These are phyloP conservation scores for Eragrostis nindensis DNA, from an alignment of 176 grass and related monocot genomes.

Conservation along the genomic window DNA sequence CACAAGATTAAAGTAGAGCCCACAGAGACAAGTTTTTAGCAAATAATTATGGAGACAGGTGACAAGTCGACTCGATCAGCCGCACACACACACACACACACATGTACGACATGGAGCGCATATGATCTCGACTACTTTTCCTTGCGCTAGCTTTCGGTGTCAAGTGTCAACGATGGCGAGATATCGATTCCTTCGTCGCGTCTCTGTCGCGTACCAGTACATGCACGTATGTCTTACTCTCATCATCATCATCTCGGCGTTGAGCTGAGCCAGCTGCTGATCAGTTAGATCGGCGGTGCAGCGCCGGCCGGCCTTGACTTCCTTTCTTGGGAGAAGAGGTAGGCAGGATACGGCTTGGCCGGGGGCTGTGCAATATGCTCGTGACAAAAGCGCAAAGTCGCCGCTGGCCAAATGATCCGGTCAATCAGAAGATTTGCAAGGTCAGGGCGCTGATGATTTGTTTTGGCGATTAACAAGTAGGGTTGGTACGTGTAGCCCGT, in stretches of 20 bases:
- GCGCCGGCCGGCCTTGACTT: neutral
- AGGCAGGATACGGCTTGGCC: constrained; percentile 40
- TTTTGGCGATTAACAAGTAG: neutral
- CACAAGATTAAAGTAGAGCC: constrained; percentile 28
- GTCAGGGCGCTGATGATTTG: neutral
- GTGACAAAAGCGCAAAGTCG: constrained; percentile 28
- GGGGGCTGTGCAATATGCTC: constrained; percentile 4
- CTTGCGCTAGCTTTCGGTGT: constrained; percentile 59
- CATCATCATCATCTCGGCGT: neutral
- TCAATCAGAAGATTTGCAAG: neutral
- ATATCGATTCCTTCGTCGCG: constrained; percentile 40
- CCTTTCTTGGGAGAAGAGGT: neutral
- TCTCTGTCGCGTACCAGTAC: constrained; percentile 33
- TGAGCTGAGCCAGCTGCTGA: neutral
- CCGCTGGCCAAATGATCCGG: neutral
- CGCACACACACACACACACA: neutral
- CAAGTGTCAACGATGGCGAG: constrained; percentile 39
- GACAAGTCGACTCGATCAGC: constrained; percentile 11
- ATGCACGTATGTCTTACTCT: constrained; percentile 12
- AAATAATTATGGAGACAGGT: constrained; percentile 11
- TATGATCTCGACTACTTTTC: constrained; percentile 41
- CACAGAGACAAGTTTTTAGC: neutral
- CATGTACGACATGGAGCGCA: neutral
- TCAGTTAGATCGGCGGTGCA: neutral
- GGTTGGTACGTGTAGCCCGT: constrained; percentile 21